A percentile compares a stretch with the other conserved stretches of the same genome.
Conservation (phyloP, 2,329 filamentous ascomycete genomes). For the Pseudohalonectria lignicola region DNA sequence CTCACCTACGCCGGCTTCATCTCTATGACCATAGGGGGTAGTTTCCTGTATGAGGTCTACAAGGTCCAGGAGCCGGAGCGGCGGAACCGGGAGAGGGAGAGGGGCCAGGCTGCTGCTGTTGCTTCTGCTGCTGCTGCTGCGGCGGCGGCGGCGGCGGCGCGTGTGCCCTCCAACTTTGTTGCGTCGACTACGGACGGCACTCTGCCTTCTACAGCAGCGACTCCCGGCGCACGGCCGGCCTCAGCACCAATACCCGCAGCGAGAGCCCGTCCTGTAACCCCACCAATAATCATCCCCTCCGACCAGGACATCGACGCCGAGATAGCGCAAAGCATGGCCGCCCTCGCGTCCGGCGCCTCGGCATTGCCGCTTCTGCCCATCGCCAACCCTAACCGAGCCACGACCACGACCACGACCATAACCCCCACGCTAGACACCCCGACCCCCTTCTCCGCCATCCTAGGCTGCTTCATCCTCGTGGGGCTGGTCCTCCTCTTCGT, state of each 20-base stretch:
- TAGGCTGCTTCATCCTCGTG: slow-evolving; percentile 45
- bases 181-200: too few species aligned
- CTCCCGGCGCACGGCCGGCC: slow-evolving; percentile 6
- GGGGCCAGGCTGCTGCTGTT: slow-evolving; percentile 15
- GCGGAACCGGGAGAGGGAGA: slow-evolving; percentile 27
- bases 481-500: slow-evolving; percentile 46
- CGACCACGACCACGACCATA: slow-evolving; percentile 15
- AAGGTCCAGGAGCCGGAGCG: slow-evolving; percentile 49
- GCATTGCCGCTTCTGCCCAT: slow-evolving; percentile 20
- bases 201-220: slow-evolving; percentile 12
- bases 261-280: slow-evolving; percentile 27
- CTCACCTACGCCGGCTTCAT: slow-evolving; percentile 42
- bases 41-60: slow-evolving; percentile 49
- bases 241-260: slow-evolving; percentile 12
- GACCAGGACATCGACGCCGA: slow-evolving; percentile 55
- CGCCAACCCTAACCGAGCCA: slow-evolving; percentile 15
- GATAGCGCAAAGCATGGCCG: slow-evolving; percentile 29
- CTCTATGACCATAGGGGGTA: slow-evolving; percentile 44
- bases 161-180: too few species aligned
- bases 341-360: slow-evolving; percentile 17
- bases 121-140: slow-evolving; percentile 4
- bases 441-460: slow-evolving; percentile 40
- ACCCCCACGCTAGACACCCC: slow-evolving; percentile 16
- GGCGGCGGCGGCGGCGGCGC: slow-evolving; percentile 5
- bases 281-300: slow-evolving; percentile 49